phyloP scores from a whole-genome alignment of 2,329 filamentous ascomycete genomes.

The Orbilia blumenaviensis region DNA sequence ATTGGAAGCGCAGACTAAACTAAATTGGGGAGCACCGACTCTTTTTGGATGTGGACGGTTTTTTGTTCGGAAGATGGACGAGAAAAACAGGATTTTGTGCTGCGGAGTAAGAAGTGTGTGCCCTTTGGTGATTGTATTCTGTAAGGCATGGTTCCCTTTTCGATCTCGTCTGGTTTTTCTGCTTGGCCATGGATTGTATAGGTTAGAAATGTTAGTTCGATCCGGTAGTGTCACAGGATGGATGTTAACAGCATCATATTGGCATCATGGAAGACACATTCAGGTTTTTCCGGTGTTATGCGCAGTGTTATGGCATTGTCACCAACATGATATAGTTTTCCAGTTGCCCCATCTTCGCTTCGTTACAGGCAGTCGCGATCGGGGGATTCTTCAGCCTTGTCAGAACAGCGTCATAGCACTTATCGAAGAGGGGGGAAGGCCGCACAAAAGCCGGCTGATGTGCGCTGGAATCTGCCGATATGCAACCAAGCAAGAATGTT shows the following conservation, averaged over 20 bases:
- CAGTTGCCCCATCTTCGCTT: no score
- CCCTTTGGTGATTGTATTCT: slow-evolving; percentile 19
- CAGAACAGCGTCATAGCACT: slow-evolving; percentile 37
- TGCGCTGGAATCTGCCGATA: slow-evolving; percentile 12
- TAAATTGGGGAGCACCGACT: slow-evolving; percentile 8
- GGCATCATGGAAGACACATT: slow-evolving; percentile 38
- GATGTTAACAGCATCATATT: slow-evolving; percentile 45
- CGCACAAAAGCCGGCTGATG: slow-evolving; percentile 28
- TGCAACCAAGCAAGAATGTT: slow-evolving; percentile 7
- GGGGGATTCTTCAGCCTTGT: not conserved
- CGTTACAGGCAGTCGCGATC: not conserved
- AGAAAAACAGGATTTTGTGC: slow-evolving; percentile 48
- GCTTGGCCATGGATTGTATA: no score
- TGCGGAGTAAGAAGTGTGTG: not conserved
- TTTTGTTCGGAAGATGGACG: slow-evolving; percentile 14
- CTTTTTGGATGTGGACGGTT: slow-evolving; percentile 23
- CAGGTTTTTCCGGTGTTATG: slow-evolving; percentile 9
- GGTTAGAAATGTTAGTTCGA: slow-evolving; percentile 46
- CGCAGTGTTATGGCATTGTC: no score
- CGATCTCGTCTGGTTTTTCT: not conserved
- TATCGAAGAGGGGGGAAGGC: not conserved
- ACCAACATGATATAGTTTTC: slow-evolving; percentile 22
- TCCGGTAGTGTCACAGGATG: slow-evolving; percentile 18
- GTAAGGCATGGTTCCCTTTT: not conserved
- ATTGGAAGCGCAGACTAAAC: slow-evolving; percentile 12